These are phyloP conservation scores for Sporisorium graminicola DNA, from an alignment of 1,284 basidiomycete genomes.

Conservation along the genomic window DNA sequence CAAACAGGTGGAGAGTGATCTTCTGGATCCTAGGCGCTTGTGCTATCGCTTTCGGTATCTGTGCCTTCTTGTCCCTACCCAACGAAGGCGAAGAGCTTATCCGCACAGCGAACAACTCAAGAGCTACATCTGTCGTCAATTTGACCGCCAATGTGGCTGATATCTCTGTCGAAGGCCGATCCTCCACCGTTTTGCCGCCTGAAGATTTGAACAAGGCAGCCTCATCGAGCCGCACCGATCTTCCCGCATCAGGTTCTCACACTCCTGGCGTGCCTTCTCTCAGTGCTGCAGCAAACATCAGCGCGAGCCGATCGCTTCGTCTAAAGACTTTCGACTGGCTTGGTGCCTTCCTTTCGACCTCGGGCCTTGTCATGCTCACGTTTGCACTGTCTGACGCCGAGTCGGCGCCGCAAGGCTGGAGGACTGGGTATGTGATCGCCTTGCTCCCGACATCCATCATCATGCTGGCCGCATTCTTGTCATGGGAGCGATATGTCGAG, in stretches of 20 bases:
- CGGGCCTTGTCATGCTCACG: constrained; percentile 81
- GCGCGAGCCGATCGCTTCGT: constrained; percentile 24
- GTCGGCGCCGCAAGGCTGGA: constrained; percentile 79
- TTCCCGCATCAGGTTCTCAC: constrained; percentile 12
- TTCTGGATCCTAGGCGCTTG: constrained; percentile 76
- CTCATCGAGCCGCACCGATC: constrained; percentile 9
- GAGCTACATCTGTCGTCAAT: constrained; percentile 19
- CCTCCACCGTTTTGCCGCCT: constrained; percentile 2
- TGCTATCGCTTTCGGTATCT: constrained; percentile 73
- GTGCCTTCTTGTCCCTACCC: constrained; percentile 73
- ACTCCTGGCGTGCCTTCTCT: background rate
- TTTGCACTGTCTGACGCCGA: constrained; percentile 84
- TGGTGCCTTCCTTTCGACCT: constrained; percentile 80
- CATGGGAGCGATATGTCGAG: constrained; percentile 78
- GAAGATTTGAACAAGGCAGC: constrained; percentile 9
- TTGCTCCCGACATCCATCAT: constrained; percentile 78
- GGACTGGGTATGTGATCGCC: constrained; percentile 73
- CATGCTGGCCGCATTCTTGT: constrained; percentile 76
- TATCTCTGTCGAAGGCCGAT: constrained; percentile 3
- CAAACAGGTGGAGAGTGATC: constrained; percentile 75
- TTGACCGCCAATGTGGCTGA: constrained; percentile 8
- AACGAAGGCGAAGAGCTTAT: constrained; percentile 50
- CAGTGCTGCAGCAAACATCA: background rate
- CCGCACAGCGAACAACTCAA: constrained; percentile 4
- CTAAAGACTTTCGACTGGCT: constrained; percentile 79